Evolutionary conservation across 2,329 filamentous ascomycete species (phyloP).

Genomic region (Cladophialophora chaetospira): DNA sequence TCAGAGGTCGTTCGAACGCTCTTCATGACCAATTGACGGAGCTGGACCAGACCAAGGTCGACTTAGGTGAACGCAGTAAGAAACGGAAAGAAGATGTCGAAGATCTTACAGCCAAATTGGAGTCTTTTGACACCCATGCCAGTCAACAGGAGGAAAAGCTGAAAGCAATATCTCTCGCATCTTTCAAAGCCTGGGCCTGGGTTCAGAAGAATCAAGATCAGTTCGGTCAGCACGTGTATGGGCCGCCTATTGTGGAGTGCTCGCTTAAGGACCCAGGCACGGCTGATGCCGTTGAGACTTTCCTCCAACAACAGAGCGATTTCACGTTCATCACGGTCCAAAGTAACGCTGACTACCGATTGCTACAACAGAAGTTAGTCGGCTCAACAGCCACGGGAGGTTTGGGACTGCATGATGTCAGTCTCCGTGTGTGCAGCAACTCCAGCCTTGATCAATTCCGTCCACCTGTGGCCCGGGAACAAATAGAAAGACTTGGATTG

Average conservation of each 20-base stretch:
- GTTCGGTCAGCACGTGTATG: conserved; percentile 77
- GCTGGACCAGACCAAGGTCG: conserved; percentile 6
- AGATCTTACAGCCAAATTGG: conserved; percentile 53
- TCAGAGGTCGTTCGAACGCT: conserved; percentile 35
- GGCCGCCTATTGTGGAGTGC: conserved; percentile 78
- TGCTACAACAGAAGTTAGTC: conserved; percentile 67
- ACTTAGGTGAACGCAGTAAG: conserved; percentile 44
- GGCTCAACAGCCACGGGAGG: conserved; percentile 37
- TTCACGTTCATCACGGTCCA: conserved; percentile 72
- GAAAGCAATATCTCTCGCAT: conserved; percentile 61
- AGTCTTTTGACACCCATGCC: conserved; percentile 68
- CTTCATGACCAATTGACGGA: conserved; percentile 43
- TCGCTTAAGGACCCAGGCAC: conserved; percentile 73
- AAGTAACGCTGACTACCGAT: conserved; percentile 71
- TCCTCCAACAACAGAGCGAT: conserved; percentile 56
- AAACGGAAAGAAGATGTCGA: conserved; percentile 43
- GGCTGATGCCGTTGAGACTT: conserved; percentile 61
- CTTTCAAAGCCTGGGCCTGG: conserved; percentile 76
- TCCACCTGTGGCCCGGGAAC: conserved; percentile 56
- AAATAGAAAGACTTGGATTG: conserved; percentile 65
- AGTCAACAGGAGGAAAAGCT: conserved; percentile 74
- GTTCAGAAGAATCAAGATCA: conserved; percentile 67
- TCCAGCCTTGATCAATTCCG: conserved; percentile 56
- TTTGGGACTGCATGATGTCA: conserved; percentile 69
- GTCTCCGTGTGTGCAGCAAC: conserved; percentile 58